Evolutionary conservation across 2,329 filamentous ascomycete genomes (phyloP).

Genomic region (Fusarium secorum): DNA sequence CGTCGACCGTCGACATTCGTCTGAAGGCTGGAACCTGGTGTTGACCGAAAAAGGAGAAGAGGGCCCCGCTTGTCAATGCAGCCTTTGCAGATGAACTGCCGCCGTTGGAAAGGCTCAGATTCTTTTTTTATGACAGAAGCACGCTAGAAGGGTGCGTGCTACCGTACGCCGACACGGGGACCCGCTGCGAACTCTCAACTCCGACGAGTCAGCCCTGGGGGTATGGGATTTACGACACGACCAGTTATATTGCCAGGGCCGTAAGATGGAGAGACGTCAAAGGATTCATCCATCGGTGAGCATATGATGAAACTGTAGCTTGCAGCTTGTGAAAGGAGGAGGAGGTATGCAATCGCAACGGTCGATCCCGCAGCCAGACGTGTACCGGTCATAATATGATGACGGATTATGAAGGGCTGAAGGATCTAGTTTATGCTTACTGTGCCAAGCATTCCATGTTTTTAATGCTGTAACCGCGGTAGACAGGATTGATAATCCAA

Average conservation of each 20-base stretch:
- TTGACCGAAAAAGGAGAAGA: slow-evolving; percentile 7
- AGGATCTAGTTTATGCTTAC: slow-evolving; percentile 10
- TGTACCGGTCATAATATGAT: neutral
- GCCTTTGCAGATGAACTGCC: slow-evolving; percentile 19
- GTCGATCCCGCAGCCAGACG: slow-evolving; percentile 2
- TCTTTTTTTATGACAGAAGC: slow-evolving; percentile 23
- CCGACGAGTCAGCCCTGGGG: slow-evolving; percentile 13
- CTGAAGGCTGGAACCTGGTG: neutral
- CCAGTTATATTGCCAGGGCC: slow-evolving; percentile 1
- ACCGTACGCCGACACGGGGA: neutral
- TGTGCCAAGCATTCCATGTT: neutral
- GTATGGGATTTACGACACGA: neutral
- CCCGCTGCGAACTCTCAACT: slow-evolving; percentile 2
- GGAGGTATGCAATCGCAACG: neutral
- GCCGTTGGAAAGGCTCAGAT: slow-evolving; percentile 20
- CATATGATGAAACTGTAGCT: slow-evolving; percentile 4
- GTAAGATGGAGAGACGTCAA: neutral
- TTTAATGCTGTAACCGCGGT: neutral
- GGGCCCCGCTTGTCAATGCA: slow-evolving; percentile 21
- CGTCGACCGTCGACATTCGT: too few species aligned
- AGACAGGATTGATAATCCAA: neutral
- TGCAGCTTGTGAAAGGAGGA: neutral
- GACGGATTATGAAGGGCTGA: neutral
- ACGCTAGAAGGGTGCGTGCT: slow-evolving; percentile 12
- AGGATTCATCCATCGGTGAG: neutral